Percentiles rank a stretch among this genome's conserved stretches.
phyloP scores from a whole-genome alignment of 768 basidiomycete species.

The Pleurotus eryngii region DNA sequence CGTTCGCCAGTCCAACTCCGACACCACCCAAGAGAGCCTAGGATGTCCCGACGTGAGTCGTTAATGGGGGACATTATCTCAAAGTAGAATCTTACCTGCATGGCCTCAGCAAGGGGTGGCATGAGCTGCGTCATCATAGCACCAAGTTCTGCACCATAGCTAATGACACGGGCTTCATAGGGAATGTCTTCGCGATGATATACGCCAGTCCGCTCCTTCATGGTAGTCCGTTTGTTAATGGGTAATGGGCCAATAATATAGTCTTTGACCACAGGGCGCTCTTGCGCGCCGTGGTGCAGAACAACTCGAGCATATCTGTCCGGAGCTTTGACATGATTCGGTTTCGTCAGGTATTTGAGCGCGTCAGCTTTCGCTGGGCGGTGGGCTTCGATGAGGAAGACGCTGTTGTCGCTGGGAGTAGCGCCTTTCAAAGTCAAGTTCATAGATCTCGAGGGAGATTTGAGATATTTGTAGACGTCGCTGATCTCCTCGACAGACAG shows the following conservation, averaged over 20 bases:
- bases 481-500: constrained; percentile 41
- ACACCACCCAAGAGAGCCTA: constrained; percentile 27
- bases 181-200: constrained; percentile 54
- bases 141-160: constrained; percentile 24
- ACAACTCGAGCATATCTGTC: constrained; percentile 44
- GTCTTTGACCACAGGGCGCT: constrained; percentile 41
- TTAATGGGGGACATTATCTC: background rate
- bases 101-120: constrained; percentile 33
- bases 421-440: constrained; percentile 32
- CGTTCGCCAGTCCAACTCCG: constrained; percentile 39
- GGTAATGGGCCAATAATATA: constrained; percentile 61
- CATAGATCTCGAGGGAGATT: constrained; percentile 15
- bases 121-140: constrained; percentile 29
- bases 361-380: constrained; percentile 47
- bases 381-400: constrained; percentile 48
- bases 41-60: background rate
- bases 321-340: constrained; percentile 23
- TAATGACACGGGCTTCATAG: constrained; percentile 45
- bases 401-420: constrained; percentile 41
- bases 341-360: constrained; percentile 40
- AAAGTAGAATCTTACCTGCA: constrained; percentile 29
- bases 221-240: constrained; percentile 31
- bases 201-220: constrained; percentile 44
- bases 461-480: constrained; percentile 23
- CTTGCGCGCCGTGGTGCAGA: constrained; percentile 43